Conservation (phyloP, 495 filamentous ascomycete genomes). For the Penicillium turbatum region DNA sequence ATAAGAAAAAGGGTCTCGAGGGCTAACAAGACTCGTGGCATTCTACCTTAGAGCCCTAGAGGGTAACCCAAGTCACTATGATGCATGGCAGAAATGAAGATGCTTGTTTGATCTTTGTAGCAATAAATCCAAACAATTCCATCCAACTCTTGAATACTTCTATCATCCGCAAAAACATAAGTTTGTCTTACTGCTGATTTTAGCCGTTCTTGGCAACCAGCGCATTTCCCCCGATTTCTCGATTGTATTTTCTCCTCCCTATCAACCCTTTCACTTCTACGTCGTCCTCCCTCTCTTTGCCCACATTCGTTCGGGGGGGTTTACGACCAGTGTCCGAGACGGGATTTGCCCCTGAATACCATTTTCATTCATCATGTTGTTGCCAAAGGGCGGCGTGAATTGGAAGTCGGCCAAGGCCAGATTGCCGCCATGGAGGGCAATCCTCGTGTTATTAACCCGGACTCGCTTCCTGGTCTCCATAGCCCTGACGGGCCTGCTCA, state of each 20-base stretch:
- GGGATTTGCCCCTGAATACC: slow-evolving; percentile 4
- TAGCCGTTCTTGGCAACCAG: slow-evolving; percentile 7
- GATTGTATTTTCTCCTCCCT: slow-evolving; percentile 24
- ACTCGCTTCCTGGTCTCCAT: slow-evolving; percentile 76
- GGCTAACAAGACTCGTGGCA: neutral
- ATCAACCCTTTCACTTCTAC: slow-evolving; percentile 5
- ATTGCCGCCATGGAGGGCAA: slow-evolving; percentile 75
- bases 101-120: neutral
- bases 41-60: neutral
- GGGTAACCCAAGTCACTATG: neutral
- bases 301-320: slow-evolving; percentile 34
- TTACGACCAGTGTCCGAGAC: slow-evolving; percentile 4
- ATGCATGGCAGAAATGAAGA: neutral
- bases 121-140: no score
- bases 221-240: slow-evolving; percentile 23
- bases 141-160: no score
- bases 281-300: slow-evolving; percentile 15
- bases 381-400: slow-evolving; percentile 83
- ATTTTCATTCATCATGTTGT: slow-evolving; percentile 51
- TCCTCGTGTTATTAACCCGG: slow-evolving; percentile 71
- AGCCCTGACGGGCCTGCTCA: slow-evolving; percentile 63
- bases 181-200: slow-evolving; percentile 6
- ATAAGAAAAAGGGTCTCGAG: neutral
- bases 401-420: slow-evolving; percentile 86
- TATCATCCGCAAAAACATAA: neutral